These are phyloP conservation scores for Pythium pectinolyticum DNA, from an alignment of 352 stramenopile species.

Conservation along the genomic window DNA sequence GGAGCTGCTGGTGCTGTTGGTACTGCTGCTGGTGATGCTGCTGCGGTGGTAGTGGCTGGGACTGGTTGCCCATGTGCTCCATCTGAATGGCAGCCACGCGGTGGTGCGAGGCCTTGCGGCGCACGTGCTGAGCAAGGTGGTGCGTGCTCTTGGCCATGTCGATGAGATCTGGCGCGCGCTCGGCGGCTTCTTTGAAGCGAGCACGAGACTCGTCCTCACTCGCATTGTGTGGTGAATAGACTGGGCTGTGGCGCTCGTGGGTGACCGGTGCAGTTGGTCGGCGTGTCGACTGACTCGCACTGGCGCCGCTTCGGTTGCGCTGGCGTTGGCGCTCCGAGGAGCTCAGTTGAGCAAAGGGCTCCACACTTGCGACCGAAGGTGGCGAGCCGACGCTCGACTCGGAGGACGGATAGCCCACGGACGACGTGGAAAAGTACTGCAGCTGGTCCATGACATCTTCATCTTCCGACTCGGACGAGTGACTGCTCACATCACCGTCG, in stretches of 20 bases:
- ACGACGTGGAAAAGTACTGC: slow-evolving; percentile 35
- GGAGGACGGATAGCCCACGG: slow-evolving; percentile 8
- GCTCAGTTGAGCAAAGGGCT: slow-evolving; percentile 13
- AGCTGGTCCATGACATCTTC: slow-evolving; percentile 45
- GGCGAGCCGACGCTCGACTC: slow-evolving; percentile 10
- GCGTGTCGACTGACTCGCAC: neutral
- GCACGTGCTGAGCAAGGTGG: slow-evolving; percentile 66
- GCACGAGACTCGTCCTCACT: slow-evolving; percentile 27
- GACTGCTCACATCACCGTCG: slow-evolving; percentile 21
- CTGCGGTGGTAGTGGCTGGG: neutral
- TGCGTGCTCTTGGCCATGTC: slow-evolving; percentile 60
- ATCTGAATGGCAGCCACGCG: slow-evolving; percentile 64
- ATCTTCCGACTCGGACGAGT: slow-evolving; percentile 41
- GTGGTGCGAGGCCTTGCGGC: slow-evolving; percentile 59
- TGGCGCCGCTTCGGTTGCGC: slow-evolving; percentile 17
- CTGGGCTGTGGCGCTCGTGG: neutral
- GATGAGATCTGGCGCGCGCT: slow-evolving; percentile 60
- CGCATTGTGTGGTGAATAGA: neutral
- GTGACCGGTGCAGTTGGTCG: neutral
- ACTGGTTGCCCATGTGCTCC: slow-evolving; percentile 34
- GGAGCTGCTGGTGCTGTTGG: slow-evolving; percentile 6
- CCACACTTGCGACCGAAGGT: slow-evolving; percentile 5
- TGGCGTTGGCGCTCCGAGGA: slow-evolving; percentile 9
- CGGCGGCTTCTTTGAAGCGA: slow-evolving; percentile 52
- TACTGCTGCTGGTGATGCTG: slow-evolving; percentile 27